Evolutionary conservation across 139 green algal genomes (phyloP).

Genomic region (Coccomyxa sp.): DNA sequence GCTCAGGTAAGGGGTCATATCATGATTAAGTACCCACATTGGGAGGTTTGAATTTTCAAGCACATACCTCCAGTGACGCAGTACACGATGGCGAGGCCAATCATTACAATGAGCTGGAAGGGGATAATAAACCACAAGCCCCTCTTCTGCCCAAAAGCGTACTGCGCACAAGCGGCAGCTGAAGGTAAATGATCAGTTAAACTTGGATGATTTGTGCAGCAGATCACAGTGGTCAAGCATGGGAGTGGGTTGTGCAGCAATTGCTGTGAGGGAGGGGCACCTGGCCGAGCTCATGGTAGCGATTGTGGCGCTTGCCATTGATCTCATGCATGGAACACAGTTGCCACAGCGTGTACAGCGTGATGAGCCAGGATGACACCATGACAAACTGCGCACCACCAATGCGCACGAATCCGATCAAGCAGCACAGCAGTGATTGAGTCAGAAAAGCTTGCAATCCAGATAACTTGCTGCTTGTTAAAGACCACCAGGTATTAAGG

Average conservation of each 20-base stretch:
- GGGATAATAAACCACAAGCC: conserved; percentile 19
- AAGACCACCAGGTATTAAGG: no score
- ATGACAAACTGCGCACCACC: background rate
- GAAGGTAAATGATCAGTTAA: conserved; percentile 4
- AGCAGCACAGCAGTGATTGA: no score
- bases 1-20: no score
- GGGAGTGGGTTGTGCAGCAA: background rate
- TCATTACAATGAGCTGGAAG: conserved; percentile 23
- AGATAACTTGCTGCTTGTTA: no score
- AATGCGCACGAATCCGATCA: no score
- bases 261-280: background rate
- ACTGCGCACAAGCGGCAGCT: conserved; percentile 3
- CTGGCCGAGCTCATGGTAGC: conserved; percentile 11
- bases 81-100: background rate
- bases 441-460: no score
- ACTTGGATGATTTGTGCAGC: no score
- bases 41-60: no score
- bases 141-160: background rate
- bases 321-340: conserved; percentile 5
- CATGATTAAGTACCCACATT: no score
- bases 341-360: conserved; percentile 13
- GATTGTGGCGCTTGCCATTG: background rate
- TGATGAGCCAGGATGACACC: background rate
- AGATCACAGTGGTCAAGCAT: no score
- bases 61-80: background rate